Conservation (phyloP, 768 basidiomycete species). For the Pisolithus marmoratus region DNA sequence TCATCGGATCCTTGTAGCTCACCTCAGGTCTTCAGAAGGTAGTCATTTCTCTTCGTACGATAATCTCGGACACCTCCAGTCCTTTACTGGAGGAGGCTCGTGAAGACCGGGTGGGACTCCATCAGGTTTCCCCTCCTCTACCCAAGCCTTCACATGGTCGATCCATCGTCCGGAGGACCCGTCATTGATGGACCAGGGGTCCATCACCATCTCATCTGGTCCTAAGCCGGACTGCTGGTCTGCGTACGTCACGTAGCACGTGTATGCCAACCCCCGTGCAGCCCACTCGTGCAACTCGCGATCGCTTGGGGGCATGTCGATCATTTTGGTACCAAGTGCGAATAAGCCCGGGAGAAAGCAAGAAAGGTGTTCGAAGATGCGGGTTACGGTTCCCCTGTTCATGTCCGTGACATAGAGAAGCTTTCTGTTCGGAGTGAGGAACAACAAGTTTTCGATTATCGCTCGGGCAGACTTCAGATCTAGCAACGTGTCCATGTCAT, state of each 20-base stretch:
- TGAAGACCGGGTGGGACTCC: conserved; percentile 32
- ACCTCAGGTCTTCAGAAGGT: conserved; percentile 51
- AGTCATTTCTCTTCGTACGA: conserved; percentile 23
- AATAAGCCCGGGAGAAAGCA: conserved; percentile 67
- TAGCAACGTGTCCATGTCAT: conserved; percentile 10
- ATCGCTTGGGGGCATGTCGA: conserved; percentile 31
- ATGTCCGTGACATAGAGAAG: conserved; percentile 63
- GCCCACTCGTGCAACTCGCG: conserved; percentile 49
- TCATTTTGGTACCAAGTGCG: conserved; percentile 52
- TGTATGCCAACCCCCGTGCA: conserved; percentile 55
- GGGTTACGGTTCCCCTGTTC: conserved; percentile 27
- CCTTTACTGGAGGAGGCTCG: conserved; percentile 14
- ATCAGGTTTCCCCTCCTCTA: conserved; percentile 30
- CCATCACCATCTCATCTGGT: conserved; percentile 15
- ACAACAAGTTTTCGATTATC: conserved; percentile 54
- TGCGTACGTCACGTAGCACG: conserved; percentile 44
- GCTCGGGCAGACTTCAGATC: conserved; percentile 48
- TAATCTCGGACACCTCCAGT: conserved; percentile 35
- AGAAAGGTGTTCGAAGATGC: conserved; percentile 58
- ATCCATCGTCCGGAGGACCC: conserved; percentile 32
- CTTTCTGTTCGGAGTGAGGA: conserved; percentile 48
- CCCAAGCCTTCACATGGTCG: conserved; percentile 38
- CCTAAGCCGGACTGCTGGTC: conserved; percentile 33
- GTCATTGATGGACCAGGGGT: conserved; percentile 6
- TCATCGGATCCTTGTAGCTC: conserved; percentile 3